Evolutionary conservation across 305 asterid species (phyloP).

Genomic region (Fraxinus baroniana): DNA sequence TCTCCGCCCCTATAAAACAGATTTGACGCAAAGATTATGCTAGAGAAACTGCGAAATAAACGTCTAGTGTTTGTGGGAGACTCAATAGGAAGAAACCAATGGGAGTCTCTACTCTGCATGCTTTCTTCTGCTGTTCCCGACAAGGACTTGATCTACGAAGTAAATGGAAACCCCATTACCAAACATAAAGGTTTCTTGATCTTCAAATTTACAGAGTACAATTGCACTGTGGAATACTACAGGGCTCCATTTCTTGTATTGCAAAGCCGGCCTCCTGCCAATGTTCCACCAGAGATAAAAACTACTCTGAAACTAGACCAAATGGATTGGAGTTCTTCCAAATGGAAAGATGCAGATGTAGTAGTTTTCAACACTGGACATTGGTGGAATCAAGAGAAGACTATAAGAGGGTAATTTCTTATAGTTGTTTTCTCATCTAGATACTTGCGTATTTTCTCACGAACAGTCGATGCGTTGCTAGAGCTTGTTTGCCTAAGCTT

Average conservation of each 20-base stretch:
- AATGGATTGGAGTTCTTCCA: conserved; percentile 47
- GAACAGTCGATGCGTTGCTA: neutral
- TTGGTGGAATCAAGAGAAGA: conserved; percentile 38
- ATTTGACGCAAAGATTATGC: conserved; percentile 68
- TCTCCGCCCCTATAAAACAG: conserved; percentile 32
- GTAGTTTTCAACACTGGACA: neutral
- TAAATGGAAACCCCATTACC: conserved; percentile 82
- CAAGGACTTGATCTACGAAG: conserved; percentile 62
- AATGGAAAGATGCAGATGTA: neutral
- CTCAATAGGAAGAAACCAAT: conserved; percentile 96
- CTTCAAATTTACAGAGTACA: conserved; percentile 69
- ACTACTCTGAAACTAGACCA: conserved; percentile 77
- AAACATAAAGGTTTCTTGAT: conserved; percentile 87
- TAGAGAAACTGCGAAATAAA: conserved; percentile 72
- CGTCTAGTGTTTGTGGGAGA: conserved; percentile 90
- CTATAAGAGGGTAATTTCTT: conserved; percentile 71
- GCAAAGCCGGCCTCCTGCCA: conserved; percentile 83
- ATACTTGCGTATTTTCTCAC: neutral
- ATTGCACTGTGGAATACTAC: conserved; percentile 82
- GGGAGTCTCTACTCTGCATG: conserved; percentile 98
- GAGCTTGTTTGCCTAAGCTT: neutral
- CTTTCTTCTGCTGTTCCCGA: conserved; percentile 59
- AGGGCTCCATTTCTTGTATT: conserved; percentile 88
- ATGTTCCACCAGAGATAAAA: conserved; percentile 36
- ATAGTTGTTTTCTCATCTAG: neutral